Base-by-base conservation (phyloP, 331 rosid genomes). In the Malus hybrid region DNA sequence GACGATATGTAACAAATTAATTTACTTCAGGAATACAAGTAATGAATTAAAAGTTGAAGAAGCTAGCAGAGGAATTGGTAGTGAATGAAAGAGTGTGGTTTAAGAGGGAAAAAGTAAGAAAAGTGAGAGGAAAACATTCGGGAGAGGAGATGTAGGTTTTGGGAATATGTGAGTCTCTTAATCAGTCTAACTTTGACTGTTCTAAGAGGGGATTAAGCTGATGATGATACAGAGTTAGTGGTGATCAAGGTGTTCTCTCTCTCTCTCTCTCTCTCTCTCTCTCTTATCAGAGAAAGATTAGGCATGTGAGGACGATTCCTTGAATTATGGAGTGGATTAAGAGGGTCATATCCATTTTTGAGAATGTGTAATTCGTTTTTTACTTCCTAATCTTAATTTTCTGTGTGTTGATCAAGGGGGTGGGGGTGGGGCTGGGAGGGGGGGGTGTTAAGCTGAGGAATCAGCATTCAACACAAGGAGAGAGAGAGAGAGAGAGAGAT, bases 391-490 rank as follows among this genome's bases (percentile, higher is more conserved):
- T 78, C 81, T 72, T 32, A 18, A 30, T 82, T 63, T 63, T 77
- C 18, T 16, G 58, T 62, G 66, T 78, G 81, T 79, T 66, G 83
- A 62, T 85, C 75, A 75, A 77, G 53, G 63, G 75, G 92, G 84
- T 24, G 24, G 24, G 24, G 24, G 1, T 24, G 1, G 1, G 24
- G 24, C 24, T 24, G 24, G 24, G 33, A 1, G 34, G 36, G 7
- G 7, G 10, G 10, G 0, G 42, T 36, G 63, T 90, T 86, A 84
- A 83, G 84, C 86, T 88, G 90, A 82, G 83, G 88, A 87, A 82
- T 86, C 92, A 89, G 91, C 93, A 88, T 89, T 89, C 84, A 89
- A 85, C 87, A 61, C 83, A 72, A 57, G 58, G 63, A 20, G 65
- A 61, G 63, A 46, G 57, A 57, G 81, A 62, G 70, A 68, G 76